Conservation (phyloP, 495 filamentous ascomycete species). For the Xylaria palmicola region DNA sequence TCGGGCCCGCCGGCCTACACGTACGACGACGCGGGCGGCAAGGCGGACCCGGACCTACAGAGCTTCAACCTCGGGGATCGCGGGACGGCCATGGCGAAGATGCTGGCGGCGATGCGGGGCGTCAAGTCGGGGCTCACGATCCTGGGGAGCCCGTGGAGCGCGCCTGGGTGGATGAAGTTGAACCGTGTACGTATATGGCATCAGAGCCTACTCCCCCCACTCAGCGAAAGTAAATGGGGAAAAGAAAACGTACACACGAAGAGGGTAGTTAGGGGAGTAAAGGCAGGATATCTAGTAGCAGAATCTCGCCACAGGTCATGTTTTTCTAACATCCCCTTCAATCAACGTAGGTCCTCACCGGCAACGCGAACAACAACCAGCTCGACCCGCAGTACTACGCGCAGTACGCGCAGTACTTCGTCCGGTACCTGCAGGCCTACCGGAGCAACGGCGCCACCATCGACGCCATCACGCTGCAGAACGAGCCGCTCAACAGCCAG, state of each 20-base stretch:
- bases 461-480: slow-evolving; percentile 57
- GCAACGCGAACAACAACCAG: slow-evolving; percentile 49
- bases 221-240: neutral
- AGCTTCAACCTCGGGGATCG: slow-evolving; percentile 50
- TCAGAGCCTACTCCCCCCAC: neutral
- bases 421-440: slow-evolving; percentile 57
- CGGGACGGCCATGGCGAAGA: slow-evolving; percentile 52
- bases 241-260: neutral
- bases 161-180: slow-evolving; percentile 60
- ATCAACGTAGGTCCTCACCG: slow-evolving; percentile 35
- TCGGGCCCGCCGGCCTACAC: slow-evolving; percentile 50
- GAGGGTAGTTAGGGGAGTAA: neutral
- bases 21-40: slow-evolving; percentile 49
- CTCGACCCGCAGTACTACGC: slow-evolving; percentile 50
- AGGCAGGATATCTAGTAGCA: too few species aligned
- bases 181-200: slow-evolving; percentile 36
- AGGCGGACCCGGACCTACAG: slow-evolving; percentile 38
- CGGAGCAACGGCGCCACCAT: slow-evolving; percentile 41
- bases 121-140: slow-evolving; percentile 39
- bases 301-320: neutral
- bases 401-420: slow-evolving; percentile 54
- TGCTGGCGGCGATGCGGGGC: slow-evolving; percentile 42
- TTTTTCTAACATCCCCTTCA: neutral
- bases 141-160: slow-evolving; percentile 53
- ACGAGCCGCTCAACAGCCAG: slow-evolving; percentile 57